These are phyloP conservation scores for Fraxinus greggii DNA, from an alignment of 305 asterid species.

Conservation along the genomic window DNA sequence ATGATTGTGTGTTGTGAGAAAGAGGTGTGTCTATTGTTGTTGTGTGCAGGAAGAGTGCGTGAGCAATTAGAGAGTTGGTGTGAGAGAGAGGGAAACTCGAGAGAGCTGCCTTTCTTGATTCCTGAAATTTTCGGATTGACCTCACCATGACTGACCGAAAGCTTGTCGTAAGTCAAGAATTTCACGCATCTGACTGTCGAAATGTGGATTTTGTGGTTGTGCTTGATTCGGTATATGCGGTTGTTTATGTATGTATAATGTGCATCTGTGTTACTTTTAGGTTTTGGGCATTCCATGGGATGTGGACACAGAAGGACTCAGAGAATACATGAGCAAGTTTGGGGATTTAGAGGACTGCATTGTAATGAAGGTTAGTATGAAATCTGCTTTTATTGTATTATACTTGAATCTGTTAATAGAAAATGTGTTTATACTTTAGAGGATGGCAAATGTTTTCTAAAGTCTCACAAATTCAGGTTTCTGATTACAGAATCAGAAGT, in stretches of 20 bases:
- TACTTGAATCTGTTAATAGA: slow-evolving; percentile 26
- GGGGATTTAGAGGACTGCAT: slow-evolving; percentile 62
- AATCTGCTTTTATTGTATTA: too few species aligned
- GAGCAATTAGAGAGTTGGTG: slow-evolving; percentile 59
- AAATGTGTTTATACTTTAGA: neutral
- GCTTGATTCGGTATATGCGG: neutral
- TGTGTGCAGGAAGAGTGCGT: slow-evolving; percentile 87
- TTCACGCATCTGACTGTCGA: neutral
- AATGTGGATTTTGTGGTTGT: neutral
- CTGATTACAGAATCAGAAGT: neutral
- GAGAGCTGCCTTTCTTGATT: slow-evolving; percentile 28
- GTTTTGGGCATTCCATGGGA: slow-evolving; percentile 99
- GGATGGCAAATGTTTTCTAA: neutral
- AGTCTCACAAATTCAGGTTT: neutral
- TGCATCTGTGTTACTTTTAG: slow-evolving; percentile 33
- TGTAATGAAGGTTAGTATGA: too few species aligned
- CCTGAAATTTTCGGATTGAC: slow-evolving; percentile 8
- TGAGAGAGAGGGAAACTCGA: slow-evolving; percentile 40
- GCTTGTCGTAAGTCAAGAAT: slow-evolving; percentile 68
- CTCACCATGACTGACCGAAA: slow-evolving; percentile 72
- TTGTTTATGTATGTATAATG: slow-evolving; percentile 11
- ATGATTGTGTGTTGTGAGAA: slow-evolving; percentile 80
- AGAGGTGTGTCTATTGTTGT: slow-evolving; percentile 71
- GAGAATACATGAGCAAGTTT: slow-evolving; percentile 88
- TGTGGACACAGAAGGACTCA: slow-evolving; percentile 88